Percentiles rank a stretch among this genome's conserved stretches.
Evolutionary conservation across 1,139 yeast genomes (phyloP).

Genomic region (Pichia sp.): DNA sequence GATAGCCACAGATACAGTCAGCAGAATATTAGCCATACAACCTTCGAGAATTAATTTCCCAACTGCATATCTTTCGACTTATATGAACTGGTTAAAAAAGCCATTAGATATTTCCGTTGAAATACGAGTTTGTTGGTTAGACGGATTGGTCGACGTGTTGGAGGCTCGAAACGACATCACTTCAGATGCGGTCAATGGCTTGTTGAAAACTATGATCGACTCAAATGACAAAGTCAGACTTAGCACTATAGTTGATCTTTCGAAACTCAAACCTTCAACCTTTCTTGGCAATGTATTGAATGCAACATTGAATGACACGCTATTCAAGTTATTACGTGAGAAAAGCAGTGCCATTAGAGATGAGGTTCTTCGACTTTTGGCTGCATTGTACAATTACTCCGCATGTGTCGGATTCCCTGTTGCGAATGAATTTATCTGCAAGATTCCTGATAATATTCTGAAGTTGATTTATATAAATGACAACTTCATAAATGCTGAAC

Average conservation of each 20-base stretch:
- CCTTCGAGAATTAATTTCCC: slow-evolving; percentile 56
- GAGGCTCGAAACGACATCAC: slow-evolving; percentile 46
- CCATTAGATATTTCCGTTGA: slow-evolving; percentile 61
- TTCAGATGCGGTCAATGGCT: slow-evolving; percentile 52
- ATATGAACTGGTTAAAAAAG: slow-evolving; percentile 71
- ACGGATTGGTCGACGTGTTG: slow-evolving; percentile 46
- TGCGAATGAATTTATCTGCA: slow-evolving; percentile 40
- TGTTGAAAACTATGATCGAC: slow-evolving; percentile 69
- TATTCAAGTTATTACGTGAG: slow-evolving; percentile 67
- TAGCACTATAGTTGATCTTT: slow-evolving; percentile 44
- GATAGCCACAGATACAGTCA: slow-evolving; percentile 71
- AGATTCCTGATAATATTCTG: slow-evolving; percentile 65
- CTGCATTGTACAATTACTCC: slow-evolving; percentile 45
- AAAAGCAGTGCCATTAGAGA: slow-evolving; percentile 63
- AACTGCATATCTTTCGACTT: slow-evolving; percentile 55
- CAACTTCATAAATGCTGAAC: slow-evolving; percentile 58
- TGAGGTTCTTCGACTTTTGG: slow-evolving; percentile 53
- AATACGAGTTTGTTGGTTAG: slow-evolving; percentile 71
- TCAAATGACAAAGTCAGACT: slow-evolving; percentile 71
- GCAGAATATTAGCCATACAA: slow-evolving; percentile 53
- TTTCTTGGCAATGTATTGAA: slow-evolving; percentile 39
- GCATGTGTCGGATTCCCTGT: slow-evolving; percentile 23
- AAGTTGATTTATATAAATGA: slow-evolving; percentile 76
- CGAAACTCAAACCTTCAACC: slow-evolving; percentile 26
- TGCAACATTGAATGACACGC: slow-evolving; percentile 46